Base-by-base conservation (phyloP, 768 basidiomycete species). In the Strobilomyces confusus region DNA sequence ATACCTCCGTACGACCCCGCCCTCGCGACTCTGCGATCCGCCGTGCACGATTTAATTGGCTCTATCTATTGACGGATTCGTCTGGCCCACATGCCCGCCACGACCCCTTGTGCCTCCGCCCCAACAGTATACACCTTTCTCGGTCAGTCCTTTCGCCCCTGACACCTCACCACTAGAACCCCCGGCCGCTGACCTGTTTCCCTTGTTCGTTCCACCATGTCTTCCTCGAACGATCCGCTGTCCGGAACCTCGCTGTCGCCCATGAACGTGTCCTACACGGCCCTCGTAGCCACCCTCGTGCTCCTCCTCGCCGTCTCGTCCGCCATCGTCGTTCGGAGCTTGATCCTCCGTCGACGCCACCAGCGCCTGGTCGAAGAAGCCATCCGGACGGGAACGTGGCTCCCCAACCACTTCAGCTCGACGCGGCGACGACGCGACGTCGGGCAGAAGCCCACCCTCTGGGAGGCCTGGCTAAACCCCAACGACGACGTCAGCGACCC, bases 271-370 rank as follows among this genome's bases (percentile, higher is more conserved):
- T 69, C 68, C 0, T 73, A 63, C 60, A 77, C 78, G 5, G 78
- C 80, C 56, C 74, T 80, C 45, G 17, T 51, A 74, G 85, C 86
- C 3, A 87, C 86, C 2, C 78, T 87, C 47, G 77, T 87, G 54
- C 79, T 87, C 20, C 78, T 88, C 19, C 77, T 87, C 22, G 73
- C 75, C 37, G 80, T 88, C n/a, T 85, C 84, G 9, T 79, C 79
- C 3, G 83, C 83, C 13, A 85, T 87, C 63, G 78, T 87, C 55
- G 58, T 80, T 43, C 82, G 86, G 33, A 86, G 83, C 20, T 75
- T 86, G 53, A 56, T 86, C 37, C 73, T 87, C n/a, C 77, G 86
- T 3, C 70, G 83, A 14, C 77, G 86, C 4, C 81, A 83, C 52
- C 77, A 80, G 17, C 75, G 74, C 7, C 64, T 82, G 61, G 72